These are phyloP conservation scores for Solanum raphanifolium DNA, from an alignment of 257 asterid species.

Conservation along the genomic window DNA sequence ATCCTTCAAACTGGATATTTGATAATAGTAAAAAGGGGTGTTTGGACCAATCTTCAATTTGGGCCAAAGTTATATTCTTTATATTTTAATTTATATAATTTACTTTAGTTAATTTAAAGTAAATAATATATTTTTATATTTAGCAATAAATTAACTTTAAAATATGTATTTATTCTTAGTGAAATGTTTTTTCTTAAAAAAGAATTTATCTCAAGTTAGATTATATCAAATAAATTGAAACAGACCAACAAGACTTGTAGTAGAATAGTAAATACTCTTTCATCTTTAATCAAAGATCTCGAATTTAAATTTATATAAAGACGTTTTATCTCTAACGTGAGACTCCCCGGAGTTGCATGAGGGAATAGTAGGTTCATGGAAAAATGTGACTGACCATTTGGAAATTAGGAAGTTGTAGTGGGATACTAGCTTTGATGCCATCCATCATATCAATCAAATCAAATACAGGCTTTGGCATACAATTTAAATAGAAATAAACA, in stretches of 20 bases:
- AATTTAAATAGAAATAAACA: background rate
- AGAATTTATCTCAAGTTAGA: no score
- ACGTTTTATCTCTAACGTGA: no score
- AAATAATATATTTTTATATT: no score
- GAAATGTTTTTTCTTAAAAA: no score
- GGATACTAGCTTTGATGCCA: background rate
- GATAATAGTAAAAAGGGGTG: background rate
- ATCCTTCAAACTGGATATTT: background rate
- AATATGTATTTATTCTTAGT: no score
- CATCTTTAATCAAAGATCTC: accelerated
- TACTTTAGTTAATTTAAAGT: background rate
- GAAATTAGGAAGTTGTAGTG: background rate
- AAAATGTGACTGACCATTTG: background rate
- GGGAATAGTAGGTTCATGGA: background rate
- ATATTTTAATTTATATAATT: no score
- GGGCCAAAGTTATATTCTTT: background rate
- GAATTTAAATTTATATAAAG: no score
- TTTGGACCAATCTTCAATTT: background rate
- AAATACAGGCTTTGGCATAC: background rate
- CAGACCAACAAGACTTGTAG: no score
- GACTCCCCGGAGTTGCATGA: no score
- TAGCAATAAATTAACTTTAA: no score
- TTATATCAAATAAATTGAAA: no score
- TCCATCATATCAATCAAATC: background rate
- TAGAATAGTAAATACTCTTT: no score